Evolutionary conservation across 108 stramenopile species (phyloP), one percentile per base, ranked within the genome.

Genomic region (Nitzschia sp.): DNA sequence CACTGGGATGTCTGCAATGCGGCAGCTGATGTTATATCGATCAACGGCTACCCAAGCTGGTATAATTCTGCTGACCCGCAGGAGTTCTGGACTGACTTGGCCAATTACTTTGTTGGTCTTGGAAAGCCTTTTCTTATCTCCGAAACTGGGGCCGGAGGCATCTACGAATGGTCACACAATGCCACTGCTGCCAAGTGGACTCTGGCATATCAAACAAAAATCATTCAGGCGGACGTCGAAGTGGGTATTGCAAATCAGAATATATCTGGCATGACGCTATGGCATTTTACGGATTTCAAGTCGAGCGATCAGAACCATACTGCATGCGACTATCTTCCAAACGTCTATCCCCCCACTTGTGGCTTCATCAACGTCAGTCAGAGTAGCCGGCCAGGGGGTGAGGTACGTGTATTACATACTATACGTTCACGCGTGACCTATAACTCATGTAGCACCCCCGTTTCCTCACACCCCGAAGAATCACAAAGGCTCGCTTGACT

Each of bases 401-500:
- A 29, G n/a, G n/a, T n/a, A n/a, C n/a, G n/a, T n/a, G n/a, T n/a
- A n/a, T n/a, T n/a, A n/a, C n/a, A n/a, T n/a, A n/a, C n/a, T n/a
- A n/a, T n/a, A n/a, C n/a, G n/a, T n/a, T n/a, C n/a, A n/a, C n/a
- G n/a, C n/a, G n/a, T n/a, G n/a, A n/a, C n/a, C n/a, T n/a, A n/a
- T n/a, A n/a, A n/a, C n/a, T n/a, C n/a, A n/a, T n/a, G n/a, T n/a
- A n/a, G n/a, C n/a, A n/a, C n/a, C n/a, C n/a, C n/a, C n/a, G n/a
- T n/a, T n/a, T n/a, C n/a, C n/a, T n/a, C n/a, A n/a, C n/a, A n/a
- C n/a, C n/a, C n/a, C n/a, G n/a, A n/a, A n/a, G 49, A 81, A 81
- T 51, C 74, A 75, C 75, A 81, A 81, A 49, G 80, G 80, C 21
- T 49, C 56, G 21, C 0, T 81, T 2, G 80, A 81, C 59, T 81